Percentiles rank a stretch among this genome's conserved stretches.
Conservation (phyloP, 164 flowering plant genomes). For the Houttuynia cordata region DNA sequence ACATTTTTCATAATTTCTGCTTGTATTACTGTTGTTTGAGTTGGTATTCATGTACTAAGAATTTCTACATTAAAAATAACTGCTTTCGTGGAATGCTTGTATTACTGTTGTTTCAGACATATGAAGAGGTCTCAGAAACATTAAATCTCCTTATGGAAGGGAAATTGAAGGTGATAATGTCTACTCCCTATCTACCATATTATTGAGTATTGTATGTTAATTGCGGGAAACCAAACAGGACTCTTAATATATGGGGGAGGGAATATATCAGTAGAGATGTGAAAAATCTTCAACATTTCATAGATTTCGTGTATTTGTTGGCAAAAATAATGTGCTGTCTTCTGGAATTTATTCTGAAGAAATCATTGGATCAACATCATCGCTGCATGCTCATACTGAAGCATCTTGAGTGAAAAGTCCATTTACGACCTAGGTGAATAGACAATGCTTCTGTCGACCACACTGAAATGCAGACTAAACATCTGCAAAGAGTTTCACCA, state of each 20-base stretch:
- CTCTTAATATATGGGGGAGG: no score
- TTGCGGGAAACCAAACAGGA: no score
- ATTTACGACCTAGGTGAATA: no score
- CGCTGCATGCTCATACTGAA: no score
- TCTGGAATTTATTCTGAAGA: background rate
- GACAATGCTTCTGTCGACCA: no score
- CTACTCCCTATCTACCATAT: no score
- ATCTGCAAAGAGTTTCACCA: background rate
- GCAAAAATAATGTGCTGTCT: background rate
- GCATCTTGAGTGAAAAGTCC: no score
- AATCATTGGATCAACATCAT: no score
- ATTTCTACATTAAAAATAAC: background rate
- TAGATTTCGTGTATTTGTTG: background rate
- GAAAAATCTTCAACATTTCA: no score
- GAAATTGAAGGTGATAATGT: conserved; percentile 39
- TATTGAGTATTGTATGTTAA: no score
- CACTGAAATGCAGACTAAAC: background rate
- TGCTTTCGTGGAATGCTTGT: background rate
- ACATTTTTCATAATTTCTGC: background rate
- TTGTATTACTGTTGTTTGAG: background rate
- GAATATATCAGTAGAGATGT: no score
- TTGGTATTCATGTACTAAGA: background rate
- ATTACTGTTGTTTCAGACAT: conserved; percentile 41
- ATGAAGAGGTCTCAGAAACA: conserved; percentile 64
- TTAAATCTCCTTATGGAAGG: conserved; percentile 44